These are phyloP conservation scores for Pholiota microspora DNA, from an alignment of 768 basidiomycete species.

Conservation along the genomic window DNA sequence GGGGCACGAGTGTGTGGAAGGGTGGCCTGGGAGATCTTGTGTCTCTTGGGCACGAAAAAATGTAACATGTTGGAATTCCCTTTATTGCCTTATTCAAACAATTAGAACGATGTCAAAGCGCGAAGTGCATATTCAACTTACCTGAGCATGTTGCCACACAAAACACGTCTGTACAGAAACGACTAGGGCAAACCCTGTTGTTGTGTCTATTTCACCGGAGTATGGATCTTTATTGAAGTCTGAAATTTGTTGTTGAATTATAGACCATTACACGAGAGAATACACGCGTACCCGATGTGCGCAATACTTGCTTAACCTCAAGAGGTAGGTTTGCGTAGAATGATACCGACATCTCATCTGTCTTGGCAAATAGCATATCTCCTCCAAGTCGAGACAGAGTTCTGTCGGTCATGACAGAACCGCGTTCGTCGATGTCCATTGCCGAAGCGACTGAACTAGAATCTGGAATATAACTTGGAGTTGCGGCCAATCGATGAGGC, in stretches of 20 bases:
- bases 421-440: constrained; percentile 69
- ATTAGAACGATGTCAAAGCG: background rate
- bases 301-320: constrained; percentile 72
- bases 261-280: background rate
- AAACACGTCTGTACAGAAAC: constrained; percentile 74
- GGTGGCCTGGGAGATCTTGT: constrained; percentile 38
- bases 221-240: constrained; percentile 71
- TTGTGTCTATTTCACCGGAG: constrained; percentile 66
- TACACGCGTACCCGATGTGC: constrained; percentile 54
- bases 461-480: constrained; percentile 39
- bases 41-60: constrained; percentile 68
- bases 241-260: constrained; percentile 22
- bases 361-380: constrained; percentile 65
- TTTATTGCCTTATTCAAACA: constrained; percentile 46
- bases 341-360: constrained; percentile 63
- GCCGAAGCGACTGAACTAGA: constrained; percentile 41
- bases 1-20: constrained; percentile 66
- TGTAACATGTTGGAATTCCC: constrained; percentile 79
- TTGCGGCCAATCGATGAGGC: constrained; percentile 39
- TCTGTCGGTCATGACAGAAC: constrained; percentile 36
- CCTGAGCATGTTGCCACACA: constrained; percentile 81
- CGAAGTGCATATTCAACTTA: constrained; percentile 20
- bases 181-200: constrained; percentile 73
- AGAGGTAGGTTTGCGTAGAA: constrained; percentile 71
- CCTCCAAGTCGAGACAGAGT: constrained; percentile 30